Conservation (phyloP, 139 green algal genomes). For the Chlorella vulgaris region DNA sequence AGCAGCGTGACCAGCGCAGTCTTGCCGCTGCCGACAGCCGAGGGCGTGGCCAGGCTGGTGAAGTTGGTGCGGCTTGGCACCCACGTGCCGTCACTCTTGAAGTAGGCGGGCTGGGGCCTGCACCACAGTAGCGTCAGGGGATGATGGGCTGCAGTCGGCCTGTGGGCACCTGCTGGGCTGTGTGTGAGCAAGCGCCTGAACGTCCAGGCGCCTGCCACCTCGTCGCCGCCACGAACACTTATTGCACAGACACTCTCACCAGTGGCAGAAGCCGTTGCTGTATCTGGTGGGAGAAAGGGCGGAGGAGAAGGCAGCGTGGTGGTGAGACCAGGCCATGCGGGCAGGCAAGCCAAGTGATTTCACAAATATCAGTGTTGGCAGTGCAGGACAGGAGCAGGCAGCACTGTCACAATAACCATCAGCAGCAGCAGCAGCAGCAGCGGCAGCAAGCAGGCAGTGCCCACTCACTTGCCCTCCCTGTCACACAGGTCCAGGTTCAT, state of each 20-base stretch:
- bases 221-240: too few species aligned
- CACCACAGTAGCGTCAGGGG: background rate
- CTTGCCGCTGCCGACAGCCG: conserved; percentile 63
- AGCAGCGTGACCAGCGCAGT: conserved; percentile 84
- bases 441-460: background rate
- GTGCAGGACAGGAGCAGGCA: too few species aligned
- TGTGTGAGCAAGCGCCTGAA: too few species aligned
- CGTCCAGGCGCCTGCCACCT: too few species aligned
- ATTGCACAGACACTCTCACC: too few species aligned
- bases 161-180: too few species aligned
- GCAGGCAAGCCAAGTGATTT: background rate
- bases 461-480: conserved; percentile 25
- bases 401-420: too few species aligned
- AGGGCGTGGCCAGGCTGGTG: conserved; percentile 78
- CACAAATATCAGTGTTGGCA: too few species aligned
- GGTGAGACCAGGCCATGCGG: background rate
- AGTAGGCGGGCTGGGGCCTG: conserved; percentile 61
- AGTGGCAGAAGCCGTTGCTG: conserved; percentile 82
- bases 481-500: conserved; percentile 85
- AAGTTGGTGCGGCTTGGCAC: conserved; percentile 75
- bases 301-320: background rate
- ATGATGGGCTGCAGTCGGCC: too few species aligned
- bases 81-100: conserved; percentile 62
- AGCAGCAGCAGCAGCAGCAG: too few species aligned
- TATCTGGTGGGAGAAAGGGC: conserved; percentile 50